Evolutionary conservation across 768 basidiomycete genomes (phyloP), one percentile per base, ranked within the genome.

Genomic region (Boletus vermiculosoides): DNA sequence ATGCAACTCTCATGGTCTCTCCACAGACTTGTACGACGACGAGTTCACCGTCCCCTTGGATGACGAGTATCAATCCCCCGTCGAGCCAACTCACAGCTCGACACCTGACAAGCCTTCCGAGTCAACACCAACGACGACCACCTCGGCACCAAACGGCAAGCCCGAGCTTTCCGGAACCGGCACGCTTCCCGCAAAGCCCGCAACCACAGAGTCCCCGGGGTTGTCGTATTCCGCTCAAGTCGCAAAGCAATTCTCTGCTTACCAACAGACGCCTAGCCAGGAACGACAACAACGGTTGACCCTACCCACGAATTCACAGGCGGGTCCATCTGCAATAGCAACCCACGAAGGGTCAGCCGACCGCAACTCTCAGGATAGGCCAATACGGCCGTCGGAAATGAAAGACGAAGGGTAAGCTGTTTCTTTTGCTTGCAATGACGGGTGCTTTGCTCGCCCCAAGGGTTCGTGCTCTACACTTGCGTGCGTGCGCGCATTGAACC

Each of bases 341-440:
- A 75, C 77, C 12, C 76, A 74, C 50, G 71, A 74, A 41, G 65
- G 69, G n/a, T 50, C 70, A 15, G 58, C 70, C 20, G 67, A 71
- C 50, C 67, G 64, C 37, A 63, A 53, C 33, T 74, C 78, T 52
- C 76, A 74, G 46, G 76, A 83, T 15, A 80, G 80, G 67, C 78
- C 82, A 18, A 78, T 86, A 65, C 81, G 85, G 60, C 84, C 84
- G 10, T 83, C 83, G 20, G 88, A 90, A 69, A 87, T 87, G 86
- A 85, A 87, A 58, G 89, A 91, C 69, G 84, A 85, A 78, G 89
- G 89, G 89, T 91, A 80, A 87, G 89, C 78, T 57, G 54, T 60
- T 60, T 56, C 28, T 48, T 57, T 54, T 50, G 30, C 64, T 60
- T 59, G 50, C 52, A 47, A 55, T 36, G 48, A 66, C 60, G 51